These are phyloP conservation scores for Saturnispora sanitii DNA, from an alignment of 805 yeast species.

Conservation along the genomic window DNA sequence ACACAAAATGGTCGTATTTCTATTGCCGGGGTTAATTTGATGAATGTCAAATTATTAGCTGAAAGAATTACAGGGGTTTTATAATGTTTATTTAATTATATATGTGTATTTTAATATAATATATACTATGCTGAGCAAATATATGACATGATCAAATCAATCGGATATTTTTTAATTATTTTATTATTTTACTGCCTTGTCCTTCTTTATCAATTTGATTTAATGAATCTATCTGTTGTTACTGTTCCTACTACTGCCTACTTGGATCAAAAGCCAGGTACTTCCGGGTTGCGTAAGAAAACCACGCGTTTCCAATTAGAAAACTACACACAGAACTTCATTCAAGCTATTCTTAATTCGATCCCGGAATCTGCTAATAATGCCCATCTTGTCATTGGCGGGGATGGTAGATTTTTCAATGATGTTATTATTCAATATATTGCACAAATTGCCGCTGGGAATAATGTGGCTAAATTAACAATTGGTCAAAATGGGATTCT, in stretches of 20 bases:
- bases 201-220: not conserved
- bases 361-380: conserved; percentile 81
- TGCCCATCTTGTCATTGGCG: conserved; percentile 83
- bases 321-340: conserved; percentile 86
- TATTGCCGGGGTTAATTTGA: conserved; percentile 76
- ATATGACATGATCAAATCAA: not conserved
- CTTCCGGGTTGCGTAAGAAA: conserved; percentile 92
- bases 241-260: conserved; percentile 60
- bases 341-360: conserved; percentile 75
- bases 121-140: no score
- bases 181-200: not conserved
- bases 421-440: conserved; percentile 72
- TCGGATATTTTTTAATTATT: not conserved
- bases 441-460: conserved; percentile 78
- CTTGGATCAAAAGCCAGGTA: conserved; percentile 93
- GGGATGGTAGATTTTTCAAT: conserved; percentile 93
- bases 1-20: conserved; percentile 89
- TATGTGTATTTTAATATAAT: no score
- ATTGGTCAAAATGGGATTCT: conserved; percentile 83
- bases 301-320: conserved; percentile 70
- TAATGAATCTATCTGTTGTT: conserved; percentile 7
- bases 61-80: not conserved
- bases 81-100: not conserved
- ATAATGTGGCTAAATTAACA: conserved; percentile 77
- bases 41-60: conserved; percentile 69